Evolutionary conservation across 202 grass and related monocot genomes (phyloP), one percentile per base, ranked within the genome.

Genomic region (Brachypodium distachyon): DNA sequence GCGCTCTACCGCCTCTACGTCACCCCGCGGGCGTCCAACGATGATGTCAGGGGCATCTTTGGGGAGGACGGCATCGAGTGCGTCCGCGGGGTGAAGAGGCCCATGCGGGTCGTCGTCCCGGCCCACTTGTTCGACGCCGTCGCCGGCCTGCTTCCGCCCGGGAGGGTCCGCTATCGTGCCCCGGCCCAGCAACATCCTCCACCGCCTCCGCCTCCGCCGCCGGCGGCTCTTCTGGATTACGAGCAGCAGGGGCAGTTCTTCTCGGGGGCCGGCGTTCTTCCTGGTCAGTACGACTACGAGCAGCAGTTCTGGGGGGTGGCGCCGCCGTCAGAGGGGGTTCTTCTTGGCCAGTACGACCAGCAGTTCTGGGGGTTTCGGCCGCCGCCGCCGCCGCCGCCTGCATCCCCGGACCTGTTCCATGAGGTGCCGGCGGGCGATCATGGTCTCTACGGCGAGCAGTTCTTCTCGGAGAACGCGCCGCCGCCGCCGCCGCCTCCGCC

Each of bases 1-100:
- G 77, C 67, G 70, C 14, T 80, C 18, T 52, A 77, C 50, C 80
- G 22, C 60, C 4, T 60, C 59, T 72, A 84, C 37, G 14, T 84
- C 66, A 27, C 66, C 19, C 82, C 74, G 65, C 65, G 67, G 56
- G 19, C 56, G 10, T 6, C 46, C 26, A 1, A n/a, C 0, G 19
- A 44, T 2, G 27, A 77, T 54, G 51, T 4, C 46, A 31, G 5
- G 26, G 19, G 0, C 1, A 36, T 52, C 44, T 52, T 43, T 4
- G 64, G 49, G 14, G 47, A 82, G 70, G 62, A 31, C 8, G 53
- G 31, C 14, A 37, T 48, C 37, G 11, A 37, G 9, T 38, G 28
- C 29, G 6, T 13, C 12, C 3, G 76, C 39, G 39, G 39, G 9
- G 21, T 4, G 0, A 34, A 19, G 29, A 76, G 67, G 72, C 12